Evolutionary conservation across 2,329 filamentous ascomycete genomes (phyloP).

Genomic region (Fusarium heterosporum): DNA sequence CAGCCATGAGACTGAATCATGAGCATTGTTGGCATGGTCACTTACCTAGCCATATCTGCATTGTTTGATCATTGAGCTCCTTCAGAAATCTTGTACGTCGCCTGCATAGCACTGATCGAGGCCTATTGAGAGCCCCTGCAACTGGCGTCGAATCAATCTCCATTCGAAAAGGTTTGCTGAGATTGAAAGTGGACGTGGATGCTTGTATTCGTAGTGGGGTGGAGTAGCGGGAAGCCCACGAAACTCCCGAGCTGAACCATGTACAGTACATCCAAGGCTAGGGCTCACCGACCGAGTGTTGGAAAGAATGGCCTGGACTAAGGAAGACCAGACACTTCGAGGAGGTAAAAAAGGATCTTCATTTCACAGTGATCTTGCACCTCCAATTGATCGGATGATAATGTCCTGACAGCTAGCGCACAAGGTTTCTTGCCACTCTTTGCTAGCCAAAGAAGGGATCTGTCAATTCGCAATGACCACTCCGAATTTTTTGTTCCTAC

Average conservation of each 20-base stretch:
- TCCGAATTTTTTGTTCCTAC: conserved; percentile 14
- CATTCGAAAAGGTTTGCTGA: conserved; percentile 32
- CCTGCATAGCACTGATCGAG: background rate
- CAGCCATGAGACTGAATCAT: conserved; percentile 14
- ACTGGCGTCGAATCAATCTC: conserved; percentile 4
- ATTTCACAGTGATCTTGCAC: background rate
- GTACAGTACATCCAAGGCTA: conserved; percentile 21
- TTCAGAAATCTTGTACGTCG: background rate
- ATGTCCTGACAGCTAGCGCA: conserved; percentile 7
- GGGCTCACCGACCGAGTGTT: background rate
- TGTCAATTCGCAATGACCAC: conserved; percentile 13
- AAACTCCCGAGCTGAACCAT: conserved; percentile 31
- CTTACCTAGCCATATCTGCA: background rate
- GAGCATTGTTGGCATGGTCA: conserved; percentile 18
- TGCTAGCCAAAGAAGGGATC: conserved; percentile 5
- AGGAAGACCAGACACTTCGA: background rate
- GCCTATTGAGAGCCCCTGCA: background rate
- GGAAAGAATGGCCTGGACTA: background rate
- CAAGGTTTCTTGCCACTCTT: conserved; percentile 9
- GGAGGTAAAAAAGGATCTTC: conserved; percentile 4
- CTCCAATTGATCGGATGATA: conserved; percentile 2
- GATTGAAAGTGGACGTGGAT: conserved; percentile 35
- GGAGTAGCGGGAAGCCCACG: conserved; percentile 29
- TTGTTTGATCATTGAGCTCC: background rate
- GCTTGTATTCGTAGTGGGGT: conserved; percentile 26